Conservation (phyloP, 345 rosid genomes). For the Gynandropsis gynandra region DNA sequence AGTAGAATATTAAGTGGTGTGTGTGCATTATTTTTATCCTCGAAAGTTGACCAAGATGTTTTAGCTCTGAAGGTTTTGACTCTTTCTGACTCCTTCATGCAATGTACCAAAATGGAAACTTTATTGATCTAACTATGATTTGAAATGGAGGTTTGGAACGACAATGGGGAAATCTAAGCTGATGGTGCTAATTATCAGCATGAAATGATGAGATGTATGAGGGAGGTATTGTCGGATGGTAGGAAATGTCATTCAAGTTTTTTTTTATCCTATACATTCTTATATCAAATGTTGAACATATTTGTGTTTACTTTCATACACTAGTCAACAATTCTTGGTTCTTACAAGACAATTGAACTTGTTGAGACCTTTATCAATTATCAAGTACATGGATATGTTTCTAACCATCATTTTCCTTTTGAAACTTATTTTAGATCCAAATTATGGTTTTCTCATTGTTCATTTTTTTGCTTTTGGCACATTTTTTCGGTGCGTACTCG, state of each 20-base stretch:
- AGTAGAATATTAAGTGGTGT: too few relatives aligned
- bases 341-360: conserved; percentile 85
- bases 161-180: conserved; percentile 93
- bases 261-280: background rate
- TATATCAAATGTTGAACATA: background rate
- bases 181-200: conserved; percentile 99
- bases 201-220: conserved; percentile 97
- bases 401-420: background rate
- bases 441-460: background rate
- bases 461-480: background rate
- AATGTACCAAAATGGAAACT: too few relatives aligned
- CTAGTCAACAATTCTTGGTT: conserved; percentile 87
- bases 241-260: background rate
- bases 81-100: too few relatives aligned
- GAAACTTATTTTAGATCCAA: conserved; percentile 4
- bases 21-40: too few relatives aligned
- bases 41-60: too few relatives aligned
- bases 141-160: conserved; percentile 57
- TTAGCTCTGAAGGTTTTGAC: too few relatives aligned
- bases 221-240: conserved; percentile 99
- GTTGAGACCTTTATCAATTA: conserved; percentile 98
- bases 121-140: background rate
- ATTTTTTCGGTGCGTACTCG: background rate
- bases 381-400: conserved; percentile 50
- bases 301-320: conserved; percentile 46